Base-by-base conservation (phyloP, 148 eudicot genomes). In the Vaccinium darrowii region DNA sequence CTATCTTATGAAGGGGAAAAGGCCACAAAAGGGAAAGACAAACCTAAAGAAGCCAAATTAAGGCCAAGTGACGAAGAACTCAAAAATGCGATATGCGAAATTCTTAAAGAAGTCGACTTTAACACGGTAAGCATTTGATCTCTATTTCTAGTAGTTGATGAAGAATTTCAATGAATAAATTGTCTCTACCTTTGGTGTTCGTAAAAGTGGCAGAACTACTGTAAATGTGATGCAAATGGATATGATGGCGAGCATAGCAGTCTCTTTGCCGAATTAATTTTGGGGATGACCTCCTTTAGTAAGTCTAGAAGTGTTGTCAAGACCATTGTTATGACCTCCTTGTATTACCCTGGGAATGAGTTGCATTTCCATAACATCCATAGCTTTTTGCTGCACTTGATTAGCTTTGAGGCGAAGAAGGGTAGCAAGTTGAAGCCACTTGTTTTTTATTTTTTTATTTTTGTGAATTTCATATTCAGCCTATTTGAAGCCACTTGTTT, bases 71-170 rank as follows among this genome's bases (percentile, higher is more conserved):
- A 97, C 85, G 93, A 93, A 82, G 94, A 97, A 73, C 91, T 97
- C 13, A 92, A 86, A 79, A 91, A 62, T 83, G 94, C 98, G 36
- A 91, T 95, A 63, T 94, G 98, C 58, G 96, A 92, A 88, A 93
- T 92, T 82, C 98, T 97, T 47, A 94, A 94, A 81, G 95, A 94
- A 89, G 99, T 95, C 71, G 99, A 97, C 90, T 95, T 97, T 90
- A 93, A 97, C 85, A 97, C 99, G 89, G 99, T 97, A 83, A 90
- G 93, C 67, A 57, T 82, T 71, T 56, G n/a, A 50, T 62, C n/a
- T 65, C 36, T 56, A 27, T 19, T 18, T 56, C 11, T 57, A 30
- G 43, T 7, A 36, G 19, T 18, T 3, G 5, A 7, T 12, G 62
- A 80, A 30, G 21, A 57, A 15, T 54, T 79, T 58, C 62, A 16